Base-by-base conservation (phyloP, 768 basidiomycete species). In the Dendrothele bispora region DNA sequence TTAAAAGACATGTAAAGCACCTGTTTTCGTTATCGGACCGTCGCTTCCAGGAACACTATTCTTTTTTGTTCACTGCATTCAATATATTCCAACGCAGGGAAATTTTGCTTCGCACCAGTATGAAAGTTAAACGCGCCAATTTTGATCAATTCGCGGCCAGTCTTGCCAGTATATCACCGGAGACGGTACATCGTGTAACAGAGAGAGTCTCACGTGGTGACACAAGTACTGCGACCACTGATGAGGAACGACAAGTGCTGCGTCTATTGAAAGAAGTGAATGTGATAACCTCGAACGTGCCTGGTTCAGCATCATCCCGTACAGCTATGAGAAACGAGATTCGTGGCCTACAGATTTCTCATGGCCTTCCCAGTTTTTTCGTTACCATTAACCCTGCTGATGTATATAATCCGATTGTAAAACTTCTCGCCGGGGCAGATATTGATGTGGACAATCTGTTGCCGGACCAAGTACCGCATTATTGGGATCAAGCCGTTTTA, bases 341-440 rank as follows among this genome's bases (percentile, higher is more conserved):
- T 20, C 44, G 61, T 1, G 60, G 40, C 1, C 28, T 74, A 11
- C 71, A 67, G 34, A 57, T 61, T 5, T 50, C 58, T 1, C 49
- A 63, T n/a, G 72, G 75, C 0, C 11, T 70, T 1, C 74, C 72
- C 5, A 66, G 54, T 20, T 71, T 77, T 25, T 79, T 61, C 49
- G 43, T 79, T 1, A 79, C 75, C 0, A 63, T 75, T 4, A 77
- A 77, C 58, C 75, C 75, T 21, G 64, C 66, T 15, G 72, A 74
- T 46, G 54, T 71, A 0, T 63, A 71, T 28, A 73, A 69, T 55
- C 73, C 73, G 1, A 2, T 78, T 3, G 61, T 79, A 1, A 64
- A 66, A 28, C 63, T 76, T 39, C 39, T 77, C 0, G 60, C 61
- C 1, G 73, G 75, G 0, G 24, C 22, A 2, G 62, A 73, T 0